Evolutionary conservation across 768 basidiomycete species (phyloP).

Genomic region (Pleurotus tuoliensis): DNA sequence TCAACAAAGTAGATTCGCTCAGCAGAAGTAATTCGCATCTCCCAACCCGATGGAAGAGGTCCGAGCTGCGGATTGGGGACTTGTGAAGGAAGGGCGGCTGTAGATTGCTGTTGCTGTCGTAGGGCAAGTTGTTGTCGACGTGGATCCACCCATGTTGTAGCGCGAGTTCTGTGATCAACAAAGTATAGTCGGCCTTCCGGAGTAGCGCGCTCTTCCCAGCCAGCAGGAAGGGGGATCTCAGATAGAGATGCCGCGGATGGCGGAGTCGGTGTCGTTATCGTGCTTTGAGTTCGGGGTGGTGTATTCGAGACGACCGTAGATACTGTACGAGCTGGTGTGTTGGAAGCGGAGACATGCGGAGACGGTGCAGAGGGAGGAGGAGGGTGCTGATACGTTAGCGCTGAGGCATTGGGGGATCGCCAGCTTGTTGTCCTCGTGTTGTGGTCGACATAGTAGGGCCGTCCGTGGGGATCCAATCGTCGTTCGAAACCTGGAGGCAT

Average conservation of each 20-base stretch:
- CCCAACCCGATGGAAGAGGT: constrained; percentile 88
- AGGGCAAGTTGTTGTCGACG: constrained; percentile 50
- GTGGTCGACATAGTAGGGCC: constrained; percentile 88
- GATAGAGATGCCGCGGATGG: constrained; percentile 40
- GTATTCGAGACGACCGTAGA: constrained; percentile 10
- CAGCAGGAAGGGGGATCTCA: constrained; percentile 74
- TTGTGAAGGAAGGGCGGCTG: constrained; percentile 43
- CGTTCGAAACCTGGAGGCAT: constrained; percentile 84
- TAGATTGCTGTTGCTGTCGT: constrained; percentile 15
- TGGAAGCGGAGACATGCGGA: constrained; percentile 19
- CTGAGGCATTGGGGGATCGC: constrained; percentile 47
- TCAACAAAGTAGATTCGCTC: constrained; percentile 90
- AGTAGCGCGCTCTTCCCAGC: constrained; percentile 91
- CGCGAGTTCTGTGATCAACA: constrained; percentile 73
- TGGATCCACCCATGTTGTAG: constrained; percentile 91
- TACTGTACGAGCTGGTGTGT: constrained; percentile 10
- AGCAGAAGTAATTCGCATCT: constrained; percentile 88
- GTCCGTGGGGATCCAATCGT: constrained; percentile 64
- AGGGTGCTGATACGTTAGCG: constrained; percentile 15
- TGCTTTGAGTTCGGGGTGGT: constrained; percentile 13
- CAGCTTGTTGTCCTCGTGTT: constrained; percentile 78
- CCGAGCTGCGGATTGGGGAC: constrained; percentile 64
- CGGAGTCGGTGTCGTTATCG: constrained; percentile 16
- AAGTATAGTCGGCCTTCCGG: constrained; percentile 77
- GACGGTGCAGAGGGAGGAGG: constrained; percentile 19